Evolutionary conservation across 805 yeast species (phyloP).

Genomic region (Millerozyma miso): DNA sequence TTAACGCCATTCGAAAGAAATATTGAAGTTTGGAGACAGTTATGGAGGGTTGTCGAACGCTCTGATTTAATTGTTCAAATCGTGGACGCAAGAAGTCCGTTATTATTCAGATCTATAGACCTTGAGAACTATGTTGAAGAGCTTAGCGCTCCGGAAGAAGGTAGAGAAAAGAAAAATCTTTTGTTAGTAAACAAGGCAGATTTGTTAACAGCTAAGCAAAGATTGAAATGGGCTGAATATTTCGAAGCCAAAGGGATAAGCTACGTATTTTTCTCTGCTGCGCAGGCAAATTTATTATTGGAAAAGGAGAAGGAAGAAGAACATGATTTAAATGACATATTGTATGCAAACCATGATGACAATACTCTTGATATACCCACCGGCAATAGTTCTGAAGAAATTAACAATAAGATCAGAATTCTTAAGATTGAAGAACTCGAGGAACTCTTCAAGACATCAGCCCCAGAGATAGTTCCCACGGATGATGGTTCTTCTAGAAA

Average conservation of each 20-base stretch:
- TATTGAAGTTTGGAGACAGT: conserved; percentile 95
- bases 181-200: conserved; percentile 93
- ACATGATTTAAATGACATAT: conserved; percentile 34
- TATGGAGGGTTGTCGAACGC: conserved; percentile 97
- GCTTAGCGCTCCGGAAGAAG: conserved; percentile 48
- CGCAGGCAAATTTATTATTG: conserved; percentile 69
- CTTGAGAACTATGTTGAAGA: conserved; percentile 80
- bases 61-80: conserved; percentile 93
- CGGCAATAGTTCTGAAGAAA: conserved; percentile 21
- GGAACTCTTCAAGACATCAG: conserved; percentile 64
- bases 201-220: conserved; percentile 69
- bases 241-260: conserved; percentile 65
- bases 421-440: conserved; percentile 83
- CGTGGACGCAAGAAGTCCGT: conserved; percentile 95
- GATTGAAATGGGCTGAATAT: conserved; percentile 83
- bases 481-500: conserved; percentile 57
- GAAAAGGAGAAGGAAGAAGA: conserved; percentile 55
- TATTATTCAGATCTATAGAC: conserved; percentile 84
- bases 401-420: conserved; percentile 47
- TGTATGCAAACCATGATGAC: conserved; percentile 10
- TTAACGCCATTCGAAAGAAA: conserved; percentile 97
- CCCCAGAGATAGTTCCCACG: conserved; percentile 62
- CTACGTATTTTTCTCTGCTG: conserved; percentile 91
- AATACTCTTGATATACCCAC: conserved; percentile 8
- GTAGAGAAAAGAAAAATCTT: conserved; percentile 62